Evolutionary conservation across 768 basidiomycete species (phyloP).

Genomic region (Mycena polygramma): DNA sequence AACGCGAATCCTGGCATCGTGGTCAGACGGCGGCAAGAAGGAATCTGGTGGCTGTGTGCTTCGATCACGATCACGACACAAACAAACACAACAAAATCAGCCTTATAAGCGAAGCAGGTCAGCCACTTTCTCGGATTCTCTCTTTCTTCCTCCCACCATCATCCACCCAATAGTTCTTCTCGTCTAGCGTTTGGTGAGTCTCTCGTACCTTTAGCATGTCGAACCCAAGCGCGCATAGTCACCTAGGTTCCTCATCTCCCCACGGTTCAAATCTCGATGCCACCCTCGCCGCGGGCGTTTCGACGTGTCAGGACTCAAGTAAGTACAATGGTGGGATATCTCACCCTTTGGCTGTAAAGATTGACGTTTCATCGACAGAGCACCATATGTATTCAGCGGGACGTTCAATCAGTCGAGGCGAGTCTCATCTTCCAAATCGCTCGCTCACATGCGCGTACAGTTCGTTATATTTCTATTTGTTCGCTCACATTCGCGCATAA

Average conservation of each 20-base stretch:
- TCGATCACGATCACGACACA: neutral
- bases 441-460: too few relatives aligned
- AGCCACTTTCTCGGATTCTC: neutral
- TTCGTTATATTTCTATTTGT: too few relatives aligned
- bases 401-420: neutral
- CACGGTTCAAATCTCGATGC: neutral
- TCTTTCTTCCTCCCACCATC: neutral
- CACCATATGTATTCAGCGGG: too few relatives aligned
- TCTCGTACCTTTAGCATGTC: neutral
- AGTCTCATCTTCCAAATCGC: neutral
- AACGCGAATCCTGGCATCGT: slow-evolving; percentile 1
- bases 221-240: neutral
- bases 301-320: neutral
- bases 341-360: too few relatives aligned
- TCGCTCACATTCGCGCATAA: too few relatives aligned
- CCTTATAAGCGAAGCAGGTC: neutral
- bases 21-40: too few relatives aligned
- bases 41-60: too few relatives aligned
- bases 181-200: too few relatives aligned
- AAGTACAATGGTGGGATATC: neutral
- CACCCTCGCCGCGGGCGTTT: neutral
- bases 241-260: neutral
- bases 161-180: neutral
- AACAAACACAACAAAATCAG: neutral
- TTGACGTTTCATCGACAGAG: too few relatives aligned